Conservation (phyloP, 75 land plant genomes). For the Pseudotsuga menziesii region DNA sequence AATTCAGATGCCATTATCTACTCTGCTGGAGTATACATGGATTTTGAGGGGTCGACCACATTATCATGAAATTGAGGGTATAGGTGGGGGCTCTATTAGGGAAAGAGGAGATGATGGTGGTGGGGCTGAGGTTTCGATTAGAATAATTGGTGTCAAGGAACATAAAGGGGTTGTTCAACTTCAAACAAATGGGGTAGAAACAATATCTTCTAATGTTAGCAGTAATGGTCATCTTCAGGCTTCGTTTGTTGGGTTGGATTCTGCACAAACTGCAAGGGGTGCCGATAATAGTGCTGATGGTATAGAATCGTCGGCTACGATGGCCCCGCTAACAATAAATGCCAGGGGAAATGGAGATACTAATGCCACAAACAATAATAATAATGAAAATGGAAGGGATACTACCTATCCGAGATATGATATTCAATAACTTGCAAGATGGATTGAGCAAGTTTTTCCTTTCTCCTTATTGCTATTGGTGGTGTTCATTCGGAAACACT, state of each 20-base stretch:
- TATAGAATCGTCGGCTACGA: no score
- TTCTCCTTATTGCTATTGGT: slow-evolving; percentile 75
- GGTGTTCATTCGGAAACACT: slow-evolving; percentile 83
- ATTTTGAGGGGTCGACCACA: slow-evolving; percentile 42
- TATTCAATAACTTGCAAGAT: slow-evolving; percentile 79
- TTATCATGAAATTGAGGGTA: slow-evolving; percentile 34
- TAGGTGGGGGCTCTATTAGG: slow-evolving; percentile 5
- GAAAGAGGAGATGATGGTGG: slow-evolving; percentile 16
- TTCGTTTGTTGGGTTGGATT: no score
- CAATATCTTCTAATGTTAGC: no score
- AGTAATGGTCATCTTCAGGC: neutral
- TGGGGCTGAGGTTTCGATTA: slow-evolving; percentile 72
- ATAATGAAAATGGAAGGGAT: slow-evolving; percentile 28
- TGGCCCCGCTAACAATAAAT: no score
- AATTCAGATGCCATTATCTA: slow-evolving; percentile 54
- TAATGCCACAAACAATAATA: no score
- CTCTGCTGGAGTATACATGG: slow-evolving; percentile 62
- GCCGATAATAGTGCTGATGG: no score
- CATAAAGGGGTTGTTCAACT: slow-evolving; percentile 12
- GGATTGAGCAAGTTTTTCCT: slow-evolving; percentile 86
- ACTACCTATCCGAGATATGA: slow-evolving; percentile 76
- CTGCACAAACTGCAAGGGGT: no score
- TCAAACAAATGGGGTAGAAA: no score
- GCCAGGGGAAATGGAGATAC: no score
- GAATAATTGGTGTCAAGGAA: slow-evolving; percentile 62